Conservation (phyloP, 2,329 filamentous ascomycete genomes). For the Monilinia fructicola region DNA sequence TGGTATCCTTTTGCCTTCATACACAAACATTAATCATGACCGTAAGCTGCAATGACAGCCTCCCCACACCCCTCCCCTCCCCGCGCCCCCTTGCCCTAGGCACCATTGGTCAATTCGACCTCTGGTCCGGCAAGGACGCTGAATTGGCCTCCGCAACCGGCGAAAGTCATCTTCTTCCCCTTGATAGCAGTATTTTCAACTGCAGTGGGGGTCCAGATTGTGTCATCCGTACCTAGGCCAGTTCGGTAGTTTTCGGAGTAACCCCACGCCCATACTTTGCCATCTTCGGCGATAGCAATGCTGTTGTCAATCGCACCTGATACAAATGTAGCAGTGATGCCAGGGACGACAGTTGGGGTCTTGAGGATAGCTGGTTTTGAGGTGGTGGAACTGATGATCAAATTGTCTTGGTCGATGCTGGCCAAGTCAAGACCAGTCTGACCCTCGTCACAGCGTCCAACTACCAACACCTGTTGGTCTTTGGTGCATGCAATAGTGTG, state of each 20-base stretch:
- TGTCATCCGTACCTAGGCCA: conserved; percentile 72
- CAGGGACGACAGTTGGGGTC: conserved; percentile 56
- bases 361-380: conserved; percentile 65
- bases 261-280: conserved; percentile 75
- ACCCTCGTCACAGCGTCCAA: conserved; percentile 57
- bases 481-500: conserved; percentile 67
- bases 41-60: neutral
- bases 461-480: conserved; percentile 58
- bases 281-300: conserved; percentile 66
- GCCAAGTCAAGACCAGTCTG: conserved; percentile 58
- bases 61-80: neutral
- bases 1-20: neutral
- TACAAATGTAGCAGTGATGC: conserved; percentile 43
- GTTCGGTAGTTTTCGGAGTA: conserved; percentile 80
- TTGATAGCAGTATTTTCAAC: conserved; percentile 83
- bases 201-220: conserved; percentile 72
- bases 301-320: conserved; percentile 69
- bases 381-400: conserved; percentile 61
- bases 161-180: conserved; percentile 70
- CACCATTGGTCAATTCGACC: neutral
- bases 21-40: conserved; percentile 7
- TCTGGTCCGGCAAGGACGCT: conserved; percentile 55
- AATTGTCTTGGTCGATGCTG: conserved; percentile 55
- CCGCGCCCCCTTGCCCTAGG: neutral
- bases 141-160: conserved; percentile 81